Evolutionary conservation across 148 eudicot genomes (phyloP).

Genomic region (Chenopodium quinoa): DNA sequence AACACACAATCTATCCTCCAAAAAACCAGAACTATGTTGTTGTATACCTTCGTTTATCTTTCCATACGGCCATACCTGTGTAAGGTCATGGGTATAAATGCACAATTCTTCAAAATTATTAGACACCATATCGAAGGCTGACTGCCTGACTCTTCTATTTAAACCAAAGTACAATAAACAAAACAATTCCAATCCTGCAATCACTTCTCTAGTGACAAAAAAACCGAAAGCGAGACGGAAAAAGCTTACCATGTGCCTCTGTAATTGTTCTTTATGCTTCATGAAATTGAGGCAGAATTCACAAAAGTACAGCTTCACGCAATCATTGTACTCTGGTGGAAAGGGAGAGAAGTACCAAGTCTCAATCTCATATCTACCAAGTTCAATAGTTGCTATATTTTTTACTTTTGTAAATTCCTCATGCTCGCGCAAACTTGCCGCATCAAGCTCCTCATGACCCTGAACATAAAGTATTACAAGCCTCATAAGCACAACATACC

Average conservation of each 20-base stretch:
- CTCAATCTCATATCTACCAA: conserved; percentile 98
- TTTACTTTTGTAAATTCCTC: conserved; percentile 98
- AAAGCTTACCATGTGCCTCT: conserved; percentile 91
- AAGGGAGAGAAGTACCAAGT: conserved; percentile 99
- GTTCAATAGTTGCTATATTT: conserved; percentile 91
- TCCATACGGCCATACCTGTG: neutral
- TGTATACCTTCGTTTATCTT: neutral
- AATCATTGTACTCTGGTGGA: conserved; percentile 95
- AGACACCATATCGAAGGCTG: neutral
- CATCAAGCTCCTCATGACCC: conserved; percentile 99
- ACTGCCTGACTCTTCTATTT: neutral
- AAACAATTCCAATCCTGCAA: neutral
- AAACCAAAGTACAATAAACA: neutral
- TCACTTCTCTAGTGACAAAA: neutral
- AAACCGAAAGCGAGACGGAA: neutral
- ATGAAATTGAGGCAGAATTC: conserved; percentile 97
- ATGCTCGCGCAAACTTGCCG: conserved; percentile 99
- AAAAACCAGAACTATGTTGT: neutral
- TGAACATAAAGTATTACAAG: conserved; percentile 18
- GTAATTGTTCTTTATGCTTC: conserved; percentile 92
- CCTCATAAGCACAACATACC: neutral
- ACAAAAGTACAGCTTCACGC: conserved; percentile 89
- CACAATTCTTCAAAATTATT: neutral
- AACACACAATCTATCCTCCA: neutral
- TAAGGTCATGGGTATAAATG: neutral